These are phyloP conservation scores for Antitrichia curtipendula DNA, from an alignment of 225 moss, liverwort and hornwort genomes.

Conservation along the genomic window DNA sequence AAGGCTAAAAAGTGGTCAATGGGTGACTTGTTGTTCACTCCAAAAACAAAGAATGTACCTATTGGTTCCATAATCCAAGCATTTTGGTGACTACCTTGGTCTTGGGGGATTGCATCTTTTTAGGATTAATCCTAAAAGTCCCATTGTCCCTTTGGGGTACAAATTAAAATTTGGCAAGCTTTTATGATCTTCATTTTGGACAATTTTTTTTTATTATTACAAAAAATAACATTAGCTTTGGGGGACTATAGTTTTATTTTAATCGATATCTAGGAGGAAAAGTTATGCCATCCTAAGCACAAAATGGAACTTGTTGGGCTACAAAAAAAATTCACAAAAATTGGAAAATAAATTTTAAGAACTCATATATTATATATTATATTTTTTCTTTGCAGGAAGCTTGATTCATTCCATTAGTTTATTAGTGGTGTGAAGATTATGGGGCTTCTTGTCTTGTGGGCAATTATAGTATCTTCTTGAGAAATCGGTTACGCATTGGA, in stretches of 20 bases:
- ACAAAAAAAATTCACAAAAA: accelerated
- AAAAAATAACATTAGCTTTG: background rate
- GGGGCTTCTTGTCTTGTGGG: background rate
- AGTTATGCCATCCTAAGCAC: background rate
- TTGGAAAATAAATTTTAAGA: background rate
- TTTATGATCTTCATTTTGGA: background rate
- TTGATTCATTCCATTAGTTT: background rate
- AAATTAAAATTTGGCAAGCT: background rate
- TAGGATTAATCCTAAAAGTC: too few relatives aligned
- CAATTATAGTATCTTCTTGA: background rate
- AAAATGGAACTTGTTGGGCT: accelerated
- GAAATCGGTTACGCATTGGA: accelerated
- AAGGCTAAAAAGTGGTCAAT: too few relatives aligned
- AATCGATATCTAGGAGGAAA: background rate
- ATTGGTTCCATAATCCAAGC: too few relatives aligned
- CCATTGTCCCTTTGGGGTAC: accelerated
- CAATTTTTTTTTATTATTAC: background rate
- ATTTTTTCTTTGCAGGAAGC: background rate
- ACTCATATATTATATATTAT: background rate
- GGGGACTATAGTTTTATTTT: background rate
- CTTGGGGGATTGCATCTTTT: too few relatives aligned
- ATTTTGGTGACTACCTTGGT: too few relatives aligned
- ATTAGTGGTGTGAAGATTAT: background rate
- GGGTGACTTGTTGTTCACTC: too few relatives aligned
- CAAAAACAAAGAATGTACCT: too few relatives aligned